Evolutionary conservation across 1,139 yeast genomes (phyloP), one percentile per base, ranked within the genome.

Genomic region (Arxiozyma slooffiae): DNA sequence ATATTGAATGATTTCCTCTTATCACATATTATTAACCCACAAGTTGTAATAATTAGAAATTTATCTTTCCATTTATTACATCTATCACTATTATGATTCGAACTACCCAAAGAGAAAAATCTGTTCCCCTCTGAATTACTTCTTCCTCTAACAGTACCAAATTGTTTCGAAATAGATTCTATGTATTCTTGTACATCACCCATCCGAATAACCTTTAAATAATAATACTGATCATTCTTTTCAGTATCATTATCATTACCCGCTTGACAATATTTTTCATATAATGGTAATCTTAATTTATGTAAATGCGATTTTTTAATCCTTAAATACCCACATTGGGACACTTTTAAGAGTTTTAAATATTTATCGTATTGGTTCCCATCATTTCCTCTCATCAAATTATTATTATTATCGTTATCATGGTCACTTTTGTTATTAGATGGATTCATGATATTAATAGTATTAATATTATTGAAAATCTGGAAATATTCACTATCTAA

Each of bases 11-110:
- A 26, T 46, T 41, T 48, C 24, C 45, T 50, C 37, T 66, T 66
- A 41, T 73, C 76, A 59, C 71, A 75, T 30, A 76, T 60, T n/a
- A 74, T 63, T 20, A 76, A 55, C 2, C 79, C 79, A 53, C 73
- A 67, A 1, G 74, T 62, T 0, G 80, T 76, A 44, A 76, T 56
- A 21, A 76, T 60, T 21, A 72, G 75, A 54, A 64, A 71, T 49
- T 71, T 71, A 30, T 64, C 67, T 51, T 66, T 73, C 79, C 78
- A 74, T 6, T 57, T 51, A 1, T 67, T 62, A 46, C 17, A 26
- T 22, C 11, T 67, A 40, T 55, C 61, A 7, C 7, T 11, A 30
- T 30, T 30, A 30, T 30, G 36, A 30, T n/a, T 30, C 11, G 11
- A 14, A 30, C 36, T 30, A 14, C 36, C 36, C 14, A 30, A 30